Conservation (phyloP, 2,329 filamentous ascomycete species). For the Cercospora berteroae region DNA sequence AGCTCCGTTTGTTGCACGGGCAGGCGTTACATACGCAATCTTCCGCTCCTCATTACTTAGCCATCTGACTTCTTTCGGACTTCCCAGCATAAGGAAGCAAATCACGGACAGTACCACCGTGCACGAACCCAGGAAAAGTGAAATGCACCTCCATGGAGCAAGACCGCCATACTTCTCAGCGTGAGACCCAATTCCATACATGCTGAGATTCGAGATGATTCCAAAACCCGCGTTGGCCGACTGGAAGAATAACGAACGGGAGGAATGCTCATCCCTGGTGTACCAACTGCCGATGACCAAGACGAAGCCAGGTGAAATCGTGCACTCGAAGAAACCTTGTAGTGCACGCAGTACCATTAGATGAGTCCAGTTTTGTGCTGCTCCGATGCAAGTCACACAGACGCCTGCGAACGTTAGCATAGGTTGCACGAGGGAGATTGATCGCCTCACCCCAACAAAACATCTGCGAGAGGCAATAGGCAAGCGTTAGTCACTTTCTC, state of each 20-base stretch:
- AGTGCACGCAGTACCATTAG: slow-evolving; percentile 39
- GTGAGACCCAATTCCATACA: slow-evolving; percentile 33
- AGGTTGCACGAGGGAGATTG: background rate
- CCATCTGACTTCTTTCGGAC: slow-evolving; percentile 34
- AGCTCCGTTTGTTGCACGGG: background rate
- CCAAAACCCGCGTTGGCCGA: slow-evolving; percentile 40
- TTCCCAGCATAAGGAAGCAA: slow-evolving; percentile 33
- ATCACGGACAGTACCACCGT: slow-evolving; percentile 31
- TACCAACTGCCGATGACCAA: slow-evolving; percentile 40
- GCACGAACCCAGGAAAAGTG: slow-evolving; percentile 30
- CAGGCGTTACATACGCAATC: slow-evolving; percentile 24
- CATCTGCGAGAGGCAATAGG: slow-evolving; percentile 28
- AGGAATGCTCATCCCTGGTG: slow-evolving; percentile 37
- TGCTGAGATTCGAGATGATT: slow-evolving; percentile 30
- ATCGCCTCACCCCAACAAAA: slow-evolving; percentile 31
- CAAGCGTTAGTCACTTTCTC: too few relatives aligned
- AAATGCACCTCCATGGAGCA: slow-evolving; percentile 34
- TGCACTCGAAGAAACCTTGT: slow-evolving; percentile 42
- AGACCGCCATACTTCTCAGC: slow-evolving; percentile 28
- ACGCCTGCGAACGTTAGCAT: slow-evolving; percentile 18
- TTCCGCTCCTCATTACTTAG: slow-evolving; percentile 29
- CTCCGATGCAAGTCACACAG: slow-evolving; percentile 33
- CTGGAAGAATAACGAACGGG: slow-evolving; percentile 40
- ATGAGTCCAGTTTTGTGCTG: slow-evolving; percentile 37
- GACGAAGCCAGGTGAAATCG: slow-evolving; percentile 40